Evolutionary conservation across 805 yeast species (phyloP).

Genomic region (Tetrapisispora taiwanensis): DNA sequence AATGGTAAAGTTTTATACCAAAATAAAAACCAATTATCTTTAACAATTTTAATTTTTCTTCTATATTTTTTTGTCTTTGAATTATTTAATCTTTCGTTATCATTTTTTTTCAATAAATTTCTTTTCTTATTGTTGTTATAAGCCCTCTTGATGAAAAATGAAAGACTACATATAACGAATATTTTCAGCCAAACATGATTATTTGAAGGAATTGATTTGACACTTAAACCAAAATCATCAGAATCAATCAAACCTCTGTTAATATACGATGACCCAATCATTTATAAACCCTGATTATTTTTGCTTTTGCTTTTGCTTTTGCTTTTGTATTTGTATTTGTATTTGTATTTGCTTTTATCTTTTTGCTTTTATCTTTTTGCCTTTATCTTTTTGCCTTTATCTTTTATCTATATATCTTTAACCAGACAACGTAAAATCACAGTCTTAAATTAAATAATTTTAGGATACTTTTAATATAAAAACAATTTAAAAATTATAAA

Average conservation of each 20-base stretch:
- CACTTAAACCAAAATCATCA: neutral
- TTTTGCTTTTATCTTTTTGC: no score
- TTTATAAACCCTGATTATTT: neutral
- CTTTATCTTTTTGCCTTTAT: no score
- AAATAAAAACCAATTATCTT: constrained; percentile 73
- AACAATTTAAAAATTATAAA: no score
- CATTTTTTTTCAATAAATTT: neutral
- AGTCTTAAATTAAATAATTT: no score
- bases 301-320: no score
- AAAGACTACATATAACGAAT: neutral
- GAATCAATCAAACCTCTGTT: neutral
- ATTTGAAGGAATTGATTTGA: neutral
- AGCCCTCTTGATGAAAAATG: neutral
- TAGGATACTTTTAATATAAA: no score
- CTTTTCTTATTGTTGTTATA: neutral
- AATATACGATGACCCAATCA: neutral
- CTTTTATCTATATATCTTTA: no score
- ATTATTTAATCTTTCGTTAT: neutral
- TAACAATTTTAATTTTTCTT: constrained; percentile 18
- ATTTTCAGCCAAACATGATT: constrained; percentile 1
- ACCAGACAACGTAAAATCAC: no score
- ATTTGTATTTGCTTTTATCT: no score
- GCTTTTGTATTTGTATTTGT: no score
- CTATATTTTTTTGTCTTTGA: neutral
- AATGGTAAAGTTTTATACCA: constrained; percentile 84